Conservation (phyloP, 2,329 filamentous ascomycete genomes). For the Tolypocladium pustulatum region DNA sequence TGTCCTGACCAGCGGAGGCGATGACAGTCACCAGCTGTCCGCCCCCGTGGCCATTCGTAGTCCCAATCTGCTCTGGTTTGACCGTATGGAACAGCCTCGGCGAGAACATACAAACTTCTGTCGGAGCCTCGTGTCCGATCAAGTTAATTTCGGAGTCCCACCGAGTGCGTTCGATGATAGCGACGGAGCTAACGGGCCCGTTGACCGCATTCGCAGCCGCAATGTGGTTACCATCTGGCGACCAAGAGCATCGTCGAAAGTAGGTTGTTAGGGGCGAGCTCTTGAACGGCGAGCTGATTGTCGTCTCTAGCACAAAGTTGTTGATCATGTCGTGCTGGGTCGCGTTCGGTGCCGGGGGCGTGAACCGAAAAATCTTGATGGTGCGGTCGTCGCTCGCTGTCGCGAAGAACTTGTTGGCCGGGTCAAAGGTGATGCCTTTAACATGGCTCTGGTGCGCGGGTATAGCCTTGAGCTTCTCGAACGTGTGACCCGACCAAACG, state of each 20-base stretch:
- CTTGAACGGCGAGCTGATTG: slow-evolving; percentile 76
- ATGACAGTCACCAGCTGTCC: slow-evolving; percentile 74
- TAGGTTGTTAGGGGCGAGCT: slow-evolving; percentile 94
- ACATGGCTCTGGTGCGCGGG: slow-evolving; percentile 93
- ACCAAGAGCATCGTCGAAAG: slow-evolving; percentile 94
- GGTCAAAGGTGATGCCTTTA: slow-evolving; percentile 97
- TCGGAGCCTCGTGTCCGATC: slow-evolving; percentile 93
- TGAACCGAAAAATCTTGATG: slow-evolving; percentile 95
- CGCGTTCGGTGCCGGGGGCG: slow-evolving; percentile 79
- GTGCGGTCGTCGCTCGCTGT: slow-evolving; percentile 95
- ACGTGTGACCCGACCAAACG: slow-evolving; percentile 95
- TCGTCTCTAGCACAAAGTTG: slow-evolving; percentile 93
- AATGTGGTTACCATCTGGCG: slow-evolving; percentile 92
- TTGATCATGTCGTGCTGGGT: slow-evolving; percentile 92
- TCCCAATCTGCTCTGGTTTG: slow-evolving; percentile 46
- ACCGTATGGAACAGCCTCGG: slow-evolving; percentile 75
- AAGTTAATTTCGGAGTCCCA: slow-evolving; percentile 98
- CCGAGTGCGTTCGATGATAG: slow-evolving; percentile 80
- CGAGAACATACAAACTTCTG: slow-evolving; percentile 95
- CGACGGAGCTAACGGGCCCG: slow-evolving; percentile 91
- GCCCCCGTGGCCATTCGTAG: slow-evolving; percentile 27
- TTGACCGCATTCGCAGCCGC: slow-evolving; percentile 96
- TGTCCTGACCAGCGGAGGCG: slow-evolving; percentile 93
- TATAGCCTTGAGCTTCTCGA: slow-evolving; percentile 93
- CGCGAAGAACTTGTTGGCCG: slow-evolving; percentile 98